Conservation (phyloP, 164 flowering plant genomes). For the Tinospora cordifolia region DNA sequence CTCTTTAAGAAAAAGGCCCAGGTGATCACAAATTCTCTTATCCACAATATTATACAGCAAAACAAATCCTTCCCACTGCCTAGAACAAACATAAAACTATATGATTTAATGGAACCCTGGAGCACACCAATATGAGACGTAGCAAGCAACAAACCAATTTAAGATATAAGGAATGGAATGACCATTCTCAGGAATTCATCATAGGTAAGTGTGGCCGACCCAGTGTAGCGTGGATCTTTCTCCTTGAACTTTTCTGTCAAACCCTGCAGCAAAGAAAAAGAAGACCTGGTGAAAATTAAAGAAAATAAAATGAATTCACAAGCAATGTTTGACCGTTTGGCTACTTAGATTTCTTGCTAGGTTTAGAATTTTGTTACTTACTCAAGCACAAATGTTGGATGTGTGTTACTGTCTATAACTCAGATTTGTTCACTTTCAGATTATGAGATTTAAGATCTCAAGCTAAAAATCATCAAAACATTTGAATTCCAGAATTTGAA, state of each 20-base stretch:
- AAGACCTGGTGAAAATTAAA: not conserved
- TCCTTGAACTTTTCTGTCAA: constrained; percentile 80
- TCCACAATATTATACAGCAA: not conserved
- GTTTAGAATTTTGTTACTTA: not conserved
- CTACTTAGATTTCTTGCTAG: too few relatives aligned
- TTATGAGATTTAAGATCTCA: too few relatives aligned
- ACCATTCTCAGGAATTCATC: constrained; percentile 61
- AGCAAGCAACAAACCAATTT: constrained; percentile 6
- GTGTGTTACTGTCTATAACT: too few relatives aligned
- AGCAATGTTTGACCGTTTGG: not conserved
- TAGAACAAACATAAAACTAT: not conserved
- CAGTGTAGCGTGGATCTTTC: constrained; percentile 54
- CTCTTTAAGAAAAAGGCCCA: too few relatives aligned
- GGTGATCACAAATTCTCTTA: not conserved
- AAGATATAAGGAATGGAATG: constrained; percentile 58
- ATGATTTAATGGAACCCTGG: too few relatives aligned
- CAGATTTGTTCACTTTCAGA: too few relatives aligned
- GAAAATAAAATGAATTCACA: not conserved
- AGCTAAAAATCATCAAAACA: too few relatives aligned
- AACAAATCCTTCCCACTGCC: not conserved
- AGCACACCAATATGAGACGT: not conserved
- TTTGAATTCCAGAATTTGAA: too few relatives aligned
- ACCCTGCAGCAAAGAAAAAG: constrained; percentile 41
- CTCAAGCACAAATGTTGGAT: too few relatives aligned
- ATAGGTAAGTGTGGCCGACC: constrained; percentile 60